Percentiles rank a stretch among this genome's conserved stretches.
Evolutionary conservation across 352 stramenopile genomes (phyloP).

Genomic region (Pythium brachiatum): DNA sequence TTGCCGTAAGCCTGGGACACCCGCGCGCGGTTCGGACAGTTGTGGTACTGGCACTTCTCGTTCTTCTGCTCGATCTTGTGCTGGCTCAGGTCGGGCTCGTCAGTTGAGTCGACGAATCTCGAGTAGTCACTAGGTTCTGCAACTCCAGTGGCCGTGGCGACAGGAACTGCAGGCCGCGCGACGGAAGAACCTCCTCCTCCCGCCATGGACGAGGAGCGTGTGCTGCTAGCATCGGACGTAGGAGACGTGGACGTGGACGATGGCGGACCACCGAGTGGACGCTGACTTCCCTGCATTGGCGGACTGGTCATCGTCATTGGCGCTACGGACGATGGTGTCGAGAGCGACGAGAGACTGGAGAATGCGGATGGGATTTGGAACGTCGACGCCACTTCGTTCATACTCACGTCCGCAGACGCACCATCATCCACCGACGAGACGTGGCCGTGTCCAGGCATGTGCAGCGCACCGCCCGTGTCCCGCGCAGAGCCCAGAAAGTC

Average conservation of each 20-base stretch:
- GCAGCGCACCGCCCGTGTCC: neutral
- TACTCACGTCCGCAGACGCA: conserved; percentile 6
- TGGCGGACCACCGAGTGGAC: neutral
- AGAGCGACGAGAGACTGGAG: conserved; percentile 13
- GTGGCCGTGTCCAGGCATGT: neutral
- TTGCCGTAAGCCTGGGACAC: conserved; percentile 76
- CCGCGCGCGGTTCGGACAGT: conserved; percentile 73
- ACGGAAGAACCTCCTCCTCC: conserved; percentile 7
- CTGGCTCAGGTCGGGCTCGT: conserved; percentile 46
- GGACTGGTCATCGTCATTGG: conserved; percentile 17
- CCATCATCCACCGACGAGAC: neutral
- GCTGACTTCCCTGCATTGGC: conserved; percentile 8
- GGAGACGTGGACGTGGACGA: conserved; percentile 24
- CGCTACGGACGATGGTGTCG: conserved; percentile 6
- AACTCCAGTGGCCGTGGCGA: conserved; percentile 8
- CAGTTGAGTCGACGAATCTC: conserved; percentile 37
- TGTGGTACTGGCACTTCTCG: conserved; percentile 72
- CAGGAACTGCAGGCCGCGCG: conserved; percentile 20
- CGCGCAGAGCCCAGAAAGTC: conserved; percentile 16
- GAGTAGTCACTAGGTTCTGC: conserved; percentile 38
- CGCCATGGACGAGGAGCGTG: conserved; percentile 11
- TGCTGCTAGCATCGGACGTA: conserved; percentile 20
- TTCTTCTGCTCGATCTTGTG: conserved; percentile 64
- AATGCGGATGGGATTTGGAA: conserved; percentile 18
- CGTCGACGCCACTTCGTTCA: conserved; percentile 22